phyloP scores from a whole-genome alignment of 1,284 basidiomycete genomes.

The Psilocybe mexicana region DNA sequence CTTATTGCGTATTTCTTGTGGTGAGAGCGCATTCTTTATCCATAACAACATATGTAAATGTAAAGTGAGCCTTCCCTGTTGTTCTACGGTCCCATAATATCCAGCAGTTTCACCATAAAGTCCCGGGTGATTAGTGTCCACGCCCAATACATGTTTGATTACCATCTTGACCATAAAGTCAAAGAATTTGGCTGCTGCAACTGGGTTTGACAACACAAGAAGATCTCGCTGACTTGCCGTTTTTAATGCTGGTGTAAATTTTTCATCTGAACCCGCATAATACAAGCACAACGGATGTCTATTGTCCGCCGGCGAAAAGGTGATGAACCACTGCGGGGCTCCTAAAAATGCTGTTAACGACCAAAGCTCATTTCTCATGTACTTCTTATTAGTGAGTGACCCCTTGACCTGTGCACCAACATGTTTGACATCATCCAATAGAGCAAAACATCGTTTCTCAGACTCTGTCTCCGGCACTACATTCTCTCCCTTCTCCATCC shows the following conservation, averaged over 20 bases:
- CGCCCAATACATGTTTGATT: no score
- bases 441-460: conserved; percentile 32
- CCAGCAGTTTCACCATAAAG: conserved; percentile 28
- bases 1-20: conserved; percentile 22
- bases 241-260: conserved; percentile 12
- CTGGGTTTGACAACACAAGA: no score
- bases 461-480: conserved; percentile 26
- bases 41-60: conserved; percentile 39
- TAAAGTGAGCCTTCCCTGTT: conserved; percentile 36
- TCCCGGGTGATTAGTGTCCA: conserved; percentile 15
- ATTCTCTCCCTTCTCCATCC: conserved; percentile 15
- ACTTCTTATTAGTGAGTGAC: conserved; percentile 32
- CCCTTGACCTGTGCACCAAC: conserved; percentile 30
- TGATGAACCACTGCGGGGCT: conserved; percentile 36
- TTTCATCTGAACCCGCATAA: conserved; percentile 20
- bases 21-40: conserved; percentile 26
- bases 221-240: no score
- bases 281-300: conserved; percentile 34
- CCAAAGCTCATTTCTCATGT: conserved; percentile 35
- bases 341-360: conserved; percentile 30
- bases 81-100: conserved; percentile 40
- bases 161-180: no score
- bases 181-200: no score
- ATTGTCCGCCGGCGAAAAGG: conserved; percentile 31
- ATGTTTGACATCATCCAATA: conserved; percentile 33